A percentile compares a stretch with the other conserved stretches of the same genome.
phyloP scores from a whole-genome alignment of 1,284 basidiomycete genomes.

The Pyrrhoderma noxium region DNA sequence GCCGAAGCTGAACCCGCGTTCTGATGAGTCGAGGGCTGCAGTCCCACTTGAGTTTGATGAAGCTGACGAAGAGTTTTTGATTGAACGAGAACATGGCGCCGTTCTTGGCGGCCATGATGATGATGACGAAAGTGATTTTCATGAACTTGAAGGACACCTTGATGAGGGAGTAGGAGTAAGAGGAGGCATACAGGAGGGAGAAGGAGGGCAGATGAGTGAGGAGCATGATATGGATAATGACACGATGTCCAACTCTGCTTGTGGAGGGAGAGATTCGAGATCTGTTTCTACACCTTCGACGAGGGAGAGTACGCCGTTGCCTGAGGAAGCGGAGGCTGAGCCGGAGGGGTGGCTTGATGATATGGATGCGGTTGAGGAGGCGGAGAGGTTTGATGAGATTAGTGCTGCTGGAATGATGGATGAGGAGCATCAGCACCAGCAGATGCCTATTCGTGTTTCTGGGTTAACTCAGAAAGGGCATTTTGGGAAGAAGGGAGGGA shows the following conservation, averaged over 20 bases:
- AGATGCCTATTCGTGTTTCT: conserved; percentile 9
- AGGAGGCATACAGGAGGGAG: too few species aligned
- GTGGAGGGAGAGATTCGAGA: conserved; percentile 26
- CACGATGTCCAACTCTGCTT: conserved; percentile 27
- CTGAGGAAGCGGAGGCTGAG: conserved; percentile 47
- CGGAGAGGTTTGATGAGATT: conserved; percentile 58
- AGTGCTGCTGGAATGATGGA: conserved; percentile 54
- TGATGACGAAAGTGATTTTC: conserved; percentile 12
- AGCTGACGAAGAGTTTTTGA: conserved; percentile 55
- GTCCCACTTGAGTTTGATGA: conserved; percentile 67
- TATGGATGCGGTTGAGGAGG: conserved; percentile 51
- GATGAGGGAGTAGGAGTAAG: too few species aligned
- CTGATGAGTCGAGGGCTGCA: conserved; percentile 22
- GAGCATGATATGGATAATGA: conserved; percentile 16
- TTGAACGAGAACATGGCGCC: conserved; percentile 12
- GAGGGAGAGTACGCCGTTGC: conserved; percentile 27
- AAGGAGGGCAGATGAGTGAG: too few species aligned
- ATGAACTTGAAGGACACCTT: too few species aligned
- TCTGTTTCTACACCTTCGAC: conserved; percentile 36
- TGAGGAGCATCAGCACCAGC: conserved; percentile 35
- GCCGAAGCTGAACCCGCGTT: conserved; percentile 26
- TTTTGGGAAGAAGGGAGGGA: conserved; percentile 3
- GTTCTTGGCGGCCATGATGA: too few species aligned
- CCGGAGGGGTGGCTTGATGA: conserved; percentile 52
- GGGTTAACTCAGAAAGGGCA: conserved; percentile 10